These are phyloP conservation scores for Colletotrichum theobromicola DNA, from an alignment of 2,329 filamentous ascomycete genomes.

Conservation along the genomic window DNA sequence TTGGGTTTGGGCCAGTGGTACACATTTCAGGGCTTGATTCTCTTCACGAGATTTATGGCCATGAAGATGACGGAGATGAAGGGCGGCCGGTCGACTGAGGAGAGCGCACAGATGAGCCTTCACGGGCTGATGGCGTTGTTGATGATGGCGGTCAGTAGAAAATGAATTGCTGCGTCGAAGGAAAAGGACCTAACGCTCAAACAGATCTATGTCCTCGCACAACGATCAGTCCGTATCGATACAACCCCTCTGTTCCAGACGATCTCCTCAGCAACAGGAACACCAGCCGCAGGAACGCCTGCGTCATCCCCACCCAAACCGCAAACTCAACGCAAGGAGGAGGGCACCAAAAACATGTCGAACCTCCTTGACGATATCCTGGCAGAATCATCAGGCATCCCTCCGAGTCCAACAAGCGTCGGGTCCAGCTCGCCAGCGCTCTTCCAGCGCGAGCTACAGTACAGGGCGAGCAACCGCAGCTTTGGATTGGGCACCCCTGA, in stretches of 20 bases:
- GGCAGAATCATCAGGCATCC: slow-evolving; percentile 26
- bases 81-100: slow-evolving; percentile 40
- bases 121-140: slow-evolving; percentile 62
- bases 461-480: slow-evolving; percentile 14
- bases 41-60: slow-evolving; percentile 60
- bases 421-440: slow-evolving; percentile 25
- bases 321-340: slow-evolving; percentile 21
- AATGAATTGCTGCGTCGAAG: neutral
- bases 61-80: slow-evolving; percentile 45
- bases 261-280: slow-evolving; percentile 16
- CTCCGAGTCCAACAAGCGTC: slow-evolving; percentile 2
- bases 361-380: slow-evolving; percentile 53
- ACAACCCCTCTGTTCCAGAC: slow-evolving; percentile 58
- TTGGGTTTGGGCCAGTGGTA: slow-evolving; percentile 70
- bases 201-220: slow-evolving; percentile 51
- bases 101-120: slow-evolving; percentile 49
- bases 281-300: slow-evolving; percentile 26
- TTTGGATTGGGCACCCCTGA: slow-evolving; percentile 23
- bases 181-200: slow-evolving; percentile 24
- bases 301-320: slow-evolving; percentile 25
- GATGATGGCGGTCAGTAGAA: slow-evolving; percentile 55
- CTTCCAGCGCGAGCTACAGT: slow-evolving; percentile 9
- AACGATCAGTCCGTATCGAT: slow-evolving; percentile 58
- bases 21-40: slow-evolving; percentile 64
- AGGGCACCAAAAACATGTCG: slow-evolving; percentile 47